These are phyloP conservation scores for Xylaria nigripes DNA, from an alignment of 495 filamentous ascomycete genomes.

Conservation along the genomic window DNA sequence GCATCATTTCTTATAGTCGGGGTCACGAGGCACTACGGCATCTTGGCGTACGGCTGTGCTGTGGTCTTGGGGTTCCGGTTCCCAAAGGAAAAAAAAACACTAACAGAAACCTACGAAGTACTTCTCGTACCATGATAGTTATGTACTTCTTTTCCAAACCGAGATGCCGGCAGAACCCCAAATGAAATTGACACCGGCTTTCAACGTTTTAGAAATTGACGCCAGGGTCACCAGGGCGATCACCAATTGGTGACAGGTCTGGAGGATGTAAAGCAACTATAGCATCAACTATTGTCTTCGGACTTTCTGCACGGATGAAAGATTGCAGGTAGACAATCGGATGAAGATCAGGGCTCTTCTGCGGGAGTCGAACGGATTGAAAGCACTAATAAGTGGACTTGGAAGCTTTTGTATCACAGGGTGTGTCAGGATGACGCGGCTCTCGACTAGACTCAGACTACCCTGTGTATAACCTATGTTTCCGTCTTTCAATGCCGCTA, in stretches of 20 bases:
- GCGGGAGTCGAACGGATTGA: not conserved
- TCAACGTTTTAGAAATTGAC: not conserved
- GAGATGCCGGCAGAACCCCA: not conserved
- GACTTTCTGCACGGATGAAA: not conserved
- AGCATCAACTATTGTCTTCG: not conserved
- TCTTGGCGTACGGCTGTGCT: not conserved
- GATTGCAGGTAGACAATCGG: no score
- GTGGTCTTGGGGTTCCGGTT: not conserved
- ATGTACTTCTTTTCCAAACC: not conserved
- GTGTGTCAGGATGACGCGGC: conserved; percentile 3
- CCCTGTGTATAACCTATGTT: conserved; percentile 1
- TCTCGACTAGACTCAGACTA: not conserved
- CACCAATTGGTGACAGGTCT: not conserved
- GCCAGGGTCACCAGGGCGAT: not conserved
- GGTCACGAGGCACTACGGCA: not conserved
- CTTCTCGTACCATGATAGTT: not conserved
- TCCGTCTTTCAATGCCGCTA: conserved; percentile 1
- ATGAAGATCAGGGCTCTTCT: not conserved
- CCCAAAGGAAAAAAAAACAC: no score
- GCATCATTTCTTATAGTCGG: not conserved
- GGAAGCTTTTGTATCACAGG: not conserved
- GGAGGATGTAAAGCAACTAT: not conserved
- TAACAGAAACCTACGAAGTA: not conserved
- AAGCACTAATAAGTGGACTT: not conserved
- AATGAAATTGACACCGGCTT: not conserved